phyloP scores from a whole-genome alignment of 345 rosid genomes.

The Rhodomyrtus tomentosa region DNA sequence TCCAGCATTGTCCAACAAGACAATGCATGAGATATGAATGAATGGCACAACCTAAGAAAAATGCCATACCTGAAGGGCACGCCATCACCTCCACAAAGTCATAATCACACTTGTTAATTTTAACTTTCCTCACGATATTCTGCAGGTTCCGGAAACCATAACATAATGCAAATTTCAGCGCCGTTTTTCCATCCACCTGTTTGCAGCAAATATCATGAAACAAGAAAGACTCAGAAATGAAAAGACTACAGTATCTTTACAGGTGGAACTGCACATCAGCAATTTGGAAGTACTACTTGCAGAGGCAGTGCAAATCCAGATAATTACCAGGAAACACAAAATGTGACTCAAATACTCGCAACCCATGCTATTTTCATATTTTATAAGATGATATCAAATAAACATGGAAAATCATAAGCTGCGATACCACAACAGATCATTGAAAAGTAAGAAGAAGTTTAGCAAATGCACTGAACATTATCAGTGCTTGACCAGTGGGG shows the following conservation, averaged over 20 bases:
- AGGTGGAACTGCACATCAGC: background rate
- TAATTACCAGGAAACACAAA: background rate
- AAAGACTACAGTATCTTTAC: background rate
- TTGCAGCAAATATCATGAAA: background rate
- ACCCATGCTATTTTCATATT: background rate
- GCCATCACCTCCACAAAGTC: conserved; percentile 98
- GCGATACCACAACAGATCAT: background rate
- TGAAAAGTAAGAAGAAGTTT: background rate
- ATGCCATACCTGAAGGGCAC: conserved; percentile 72
- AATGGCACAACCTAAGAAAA: background rate
- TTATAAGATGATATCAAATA: background rate
- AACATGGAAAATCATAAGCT: background rate
- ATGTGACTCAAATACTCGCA: background rate
- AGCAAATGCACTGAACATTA: background rate
- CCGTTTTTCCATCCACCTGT: conserved; percentile 69
- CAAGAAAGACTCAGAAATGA: background rate
- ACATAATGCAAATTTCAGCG: conserved; percentile 73
- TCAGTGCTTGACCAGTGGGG: background rate
- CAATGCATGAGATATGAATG: background rate
- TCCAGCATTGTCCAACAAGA: background rate
- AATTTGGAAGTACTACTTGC: background rate
- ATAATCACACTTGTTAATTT: conserved; percentile 68
- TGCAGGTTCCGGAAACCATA: conserved; percentile 95
- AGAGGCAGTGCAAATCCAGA: background rate
- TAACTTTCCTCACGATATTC: conserved; percentile 75